A percentile compares a stretch with the other conserved stretches of the same genome.
phyloP scores from a whole-genome alignment of 192 early-diverging fungal genomes.

The Umbelopsis sp. region DNA sequence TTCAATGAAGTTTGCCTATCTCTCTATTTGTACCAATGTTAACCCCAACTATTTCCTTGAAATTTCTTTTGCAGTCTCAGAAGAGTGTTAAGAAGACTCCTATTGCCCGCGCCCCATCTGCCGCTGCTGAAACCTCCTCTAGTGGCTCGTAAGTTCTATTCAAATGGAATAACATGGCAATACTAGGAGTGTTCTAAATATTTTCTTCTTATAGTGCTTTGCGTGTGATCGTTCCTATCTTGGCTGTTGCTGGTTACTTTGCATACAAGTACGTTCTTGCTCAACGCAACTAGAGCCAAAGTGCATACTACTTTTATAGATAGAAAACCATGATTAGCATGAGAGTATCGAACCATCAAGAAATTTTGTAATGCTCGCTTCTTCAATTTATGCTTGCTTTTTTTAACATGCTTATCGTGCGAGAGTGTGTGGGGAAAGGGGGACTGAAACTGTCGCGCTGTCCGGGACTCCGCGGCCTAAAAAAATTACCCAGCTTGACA shows the following conservation, averaged over 20 bases:
- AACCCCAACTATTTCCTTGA: neutral
- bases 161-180: neutral
- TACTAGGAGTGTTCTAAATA: neutral
- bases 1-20: neutral
- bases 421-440: too few relatives aligned
- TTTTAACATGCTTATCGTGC: too few relatives aligned
- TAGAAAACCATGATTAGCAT: neutral
- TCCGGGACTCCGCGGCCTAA: too few relatives aligned
- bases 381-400: too few relatives aligned
- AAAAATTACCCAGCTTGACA: too few relatives aligned
- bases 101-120: neutral
- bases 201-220: constrained; percentile 20
- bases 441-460: too few relatives aligned
- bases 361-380: too few relatives aligned
- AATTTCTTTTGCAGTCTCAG: neutral
- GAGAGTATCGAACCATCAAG: too few relatives aligned
- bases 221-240: constrained; percentile 31
- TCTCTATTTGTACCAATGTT: neutral
- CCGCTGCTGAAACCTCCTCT: neutral
- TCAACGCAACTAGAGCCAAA: neutral
- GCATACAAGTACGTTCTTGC: constrained; percentile 26
- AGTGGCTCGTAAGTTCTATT: neutral
- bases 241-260: constrained; percentile 34
- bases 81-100: constrained; percentile 3
- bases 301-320: neutral